phyloP scores from a whole-genome alignment of 2,329 filamentous ascomycete species.

The Colletotrichum endophyticum region DNA sequence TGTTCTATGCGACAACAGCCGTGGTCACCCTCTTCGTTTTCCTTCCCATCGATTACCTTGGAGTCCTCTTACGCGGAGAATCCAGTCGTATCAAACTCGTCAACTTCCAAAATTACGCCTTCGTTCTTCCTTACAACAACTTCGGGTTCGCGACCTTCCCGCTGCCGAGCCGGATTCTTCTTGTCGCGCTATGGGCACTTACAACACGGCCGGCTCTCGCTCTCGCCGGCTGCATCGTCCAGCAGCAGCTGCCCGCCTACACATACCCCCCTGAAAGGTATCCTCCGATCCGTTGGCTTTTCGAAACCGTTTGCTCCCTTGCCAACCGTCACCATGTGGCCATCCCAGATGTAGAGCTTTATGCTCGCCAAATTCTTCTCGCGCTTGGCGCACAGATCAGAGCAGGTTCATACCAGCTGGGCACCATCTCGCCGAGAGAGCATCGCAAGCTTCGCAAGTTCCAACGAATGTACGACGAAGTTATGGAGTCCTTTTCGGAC shows the following conservation, averaged over 20 bases:
- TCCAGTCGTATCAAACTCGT: neutral
- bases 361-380: neutral
- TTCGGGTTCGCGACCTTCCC: neutral
- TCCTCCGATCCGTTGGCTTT: neutral
- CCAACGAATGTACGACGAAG: neutral
- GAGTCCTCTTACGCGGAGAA: too few species aligned
- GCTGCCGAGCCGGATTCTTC: neutral
- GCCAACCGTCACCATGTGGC: neutral
- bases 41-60: neutral
- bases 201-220: neutral
- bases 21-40: neutral
- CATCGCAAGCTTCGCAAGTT: neutral
- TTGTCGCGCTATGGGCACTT: neutral
- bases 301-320: neutral
- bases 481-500: too few species aligned
- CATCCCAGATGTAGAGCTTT: neutral
- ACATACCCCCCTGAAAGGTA: neutral
- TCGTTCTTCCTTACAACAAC: neutral
- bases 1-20: neutral
- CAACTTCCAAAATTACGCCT: neutral
- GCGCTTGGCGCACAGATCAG: neutral
- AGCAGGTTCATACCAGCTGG: neutral
- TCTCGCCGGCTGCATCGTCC: neutral
- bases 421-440: neutral
- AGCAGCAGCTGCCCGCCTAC: neutral